Evolutionary conservation across 2,329 filamentous ascomycete genomes (phyloP), one percentile per base, ranked within the genome.

Genomic region (Penicillium sp.): DNA sequence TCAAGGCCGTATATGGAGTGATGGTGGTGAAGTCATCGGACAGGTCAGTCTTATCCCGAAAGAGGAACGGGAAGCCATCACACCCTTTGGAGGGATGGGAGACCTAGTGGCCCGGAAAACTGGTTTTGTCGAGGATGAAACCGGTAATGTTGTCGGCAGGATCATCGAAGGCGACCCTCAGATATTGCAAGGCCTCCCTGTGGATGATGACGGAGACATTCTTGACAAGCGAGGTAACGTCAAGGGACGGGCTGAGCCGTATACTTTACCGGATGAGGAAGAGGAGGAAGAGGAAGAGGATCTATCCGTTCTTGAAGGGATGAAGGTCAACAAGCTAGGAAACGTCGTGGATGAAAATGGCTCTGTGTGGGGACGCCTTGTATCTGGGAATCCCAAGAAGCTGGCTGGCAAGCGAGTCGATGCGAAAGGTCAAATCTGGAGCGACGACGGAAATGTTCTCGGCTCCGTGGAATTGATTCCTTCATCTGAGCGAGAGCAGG

Each of bases 381-480:
- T 29, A 14, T 54, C 44, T 22, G 59, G 59, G 1, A 82, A 84
- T 57, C 71, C 79, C 31, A 81, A 81, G 61, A 81, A 85, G 56
- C 78, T 84, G 39, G 79, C 80, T 19, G 82, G 82, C 22, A 81
- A 78, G 66, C 80, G 79, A 66, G 81, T 82, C 46, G 84, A 86
- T 58, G 82, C 82, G 47, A 70, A 85, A 70, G 84, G 84, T 45
- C 83, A 86, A 68, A 84, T 87, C 70, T 87, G 84, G 84, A 82
- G 84, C 68, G 84, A 85, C 60, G 77, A 81, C 58, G 84, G 84
- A 52, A 84, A 86, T 2, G 9, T 49, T 22, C 19, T 49, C 11
- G 27, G 46, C 29, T 8, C 19, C n/a, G 46, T 24, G n/a, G 37
- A 22, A 42, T 9, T 42, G n/a, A 21, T 42, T 2, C n/a, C 37